Conservation (phyloP, 306 rosid species). For the Cercis canadensis region DNA sequence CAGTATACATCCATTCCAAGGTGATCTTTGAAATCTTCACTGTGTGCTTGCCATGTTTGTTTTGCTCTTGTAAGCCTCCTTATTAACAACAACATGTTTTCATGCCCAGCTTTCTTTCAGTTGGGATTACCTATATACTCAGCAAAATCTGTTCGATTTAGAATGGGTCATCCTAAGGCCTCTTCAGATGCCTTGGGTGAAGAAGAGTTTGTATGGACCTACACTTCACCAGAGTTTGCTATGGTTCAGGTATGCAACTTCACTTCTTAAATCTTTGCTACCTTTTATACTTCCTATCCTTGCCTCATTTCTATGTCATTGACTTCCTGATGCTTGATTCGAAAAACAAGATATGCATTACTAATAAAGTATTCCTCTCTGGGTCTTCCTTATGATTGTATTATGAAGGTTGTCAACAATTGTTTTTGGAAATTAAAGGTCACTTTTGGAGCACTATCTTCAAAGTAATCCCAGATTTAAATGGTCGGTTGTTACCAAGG, state of each 20-base stretch:
- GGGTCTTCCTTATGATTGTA: neutral
- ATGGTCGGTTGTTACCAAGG: no score
- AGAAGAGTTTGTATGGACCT: constrained; percentile 71
- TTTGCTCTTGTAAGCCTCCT: neutral
- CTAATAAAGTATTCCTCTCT: constrained; percentile 17
- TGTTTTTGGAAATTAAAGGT: neutral
- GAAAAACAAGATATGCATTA: constrained; percentile 30
- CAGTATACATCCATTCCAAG: constrained; percentile 78
- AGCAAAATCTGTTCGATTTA: constrained; percentile 74
- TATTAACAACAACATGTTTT: constrained; percentile 35
- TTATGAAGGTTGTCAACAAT: constrained; percentile 2
- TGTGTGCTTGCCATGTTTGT: constrained; percentile 23
- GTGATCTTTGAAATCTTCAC: constrained; percentile 43
- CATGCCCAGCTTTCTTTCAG: constrained; percentile 73
- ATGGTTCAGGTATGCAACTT: constrained; percentile 70
- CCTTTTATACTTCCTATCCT: constrained; percentile 19
- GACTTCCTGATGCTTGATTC: constrained; percentile 23
- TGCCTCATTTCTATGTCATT: constrained; percentile 25
- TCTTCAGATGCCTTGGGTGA: constrained; percentile 45
- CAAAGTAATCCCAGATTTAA: no score
- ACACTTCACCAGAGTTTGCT: constrained; percentile 78
- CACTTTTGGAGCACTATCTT: no score
- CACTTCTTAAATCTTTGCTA: constrained; percentile 25
- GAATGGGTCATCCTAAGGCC: constrained; percentile 64
- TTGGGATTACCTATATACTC: constrained; percentile 75